phyloP scores from a whole-genome alignment of 345 rosid genomes.

The Aquilaria malaccensis region DNA sequence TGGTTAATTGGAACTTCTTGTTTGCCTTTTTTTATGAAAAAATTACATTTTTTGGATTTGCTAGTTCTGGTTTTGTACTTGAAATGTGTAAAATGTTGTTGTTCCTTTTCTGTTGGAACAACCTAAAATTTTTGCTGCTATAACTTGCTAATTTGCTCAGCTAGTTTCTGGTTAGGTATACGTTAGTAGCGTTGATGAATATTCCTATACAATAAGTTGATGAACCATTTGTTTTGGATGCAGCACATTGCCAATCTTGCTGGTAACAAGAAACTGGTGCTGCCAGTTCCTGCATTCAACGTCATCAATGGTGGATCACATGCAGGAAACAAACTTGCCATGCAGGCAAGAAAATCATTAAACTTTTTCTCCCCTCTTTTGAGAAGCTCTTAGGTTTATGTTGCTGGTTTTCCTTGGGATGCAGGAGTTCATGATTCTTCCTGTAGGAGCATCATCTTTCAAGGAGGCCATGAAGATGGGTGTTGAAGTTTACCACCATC shows the following conservation, averaged over 20 bases:
- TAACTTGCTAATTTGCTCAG: too few relatives aligned
- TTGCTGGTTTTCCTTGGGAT: slow-evolving; percentile 3
- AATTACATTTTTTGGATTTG: too few relatives aligned
- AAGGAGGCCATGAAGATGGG: slow-evolving; percentile 99
- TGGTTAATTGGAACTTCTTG: neutral
- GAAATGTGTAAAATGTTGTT: too few relatives aligned
- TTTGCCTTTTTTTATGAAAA: neutral
- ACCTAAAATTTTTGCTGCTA: too few relatives aligned
- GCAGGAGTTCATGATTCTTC: slow-evolving; percentile 98
- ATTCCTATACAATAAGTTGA: neutral
- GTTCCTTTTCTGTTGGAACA: too few relatives aligned
- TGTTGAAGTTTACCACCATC: slow-evolving; percentile 84
- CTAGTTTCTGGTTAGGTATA: too few relatives aligned
- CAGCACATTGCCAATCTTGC: slow-evolving; percentile 96
- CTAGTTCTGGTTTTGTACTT: too few relatives aligned
- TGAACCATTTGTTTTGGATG: slow-evolving; percentile 10
- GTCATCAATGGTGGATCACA: slow-evolving; percentile 99
- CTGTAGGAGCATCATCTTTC: slow-evolving; percentile 82
- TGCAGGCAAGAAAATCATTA: slow-evolving; percentile 51
- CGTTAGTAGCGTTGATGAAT: too few relatives aligned
- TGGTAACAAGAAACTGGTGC: slow-evolving; percentile 79
- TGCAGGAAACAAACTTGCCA: slow-evolving; percentile 97
- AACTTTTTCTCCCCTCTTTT: neutral
- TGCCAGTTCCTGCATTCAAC: slow-evolving; percentile 97
- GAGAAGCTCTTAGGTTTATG: neutral